Conservation (phyloP, 345 rosid species). For the Trapa incisa region DNA sequence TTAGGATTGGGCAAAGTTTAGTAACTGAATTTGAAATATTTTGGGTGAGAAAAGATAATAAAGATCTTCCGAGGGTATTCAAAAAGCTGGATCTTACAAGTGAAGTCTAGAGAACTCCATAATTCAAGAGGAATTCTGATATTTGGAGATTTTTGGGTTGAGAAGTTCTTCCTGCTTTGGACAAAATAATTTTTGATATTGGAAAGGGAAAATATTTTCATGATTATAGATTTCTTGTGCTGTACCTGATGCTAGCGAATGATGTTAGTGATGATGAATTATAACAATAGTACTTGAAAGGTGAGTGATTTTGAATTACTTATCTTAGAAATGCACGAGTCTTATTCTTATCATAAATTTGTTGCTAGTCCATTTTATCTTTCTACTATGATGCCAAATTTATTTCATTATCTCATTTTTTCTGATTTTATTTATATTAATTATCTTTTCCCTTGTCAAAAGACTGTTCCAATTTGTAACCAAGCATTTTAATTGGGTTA, state of each 20-base stretch:
- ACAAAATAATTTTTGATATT: background rate
- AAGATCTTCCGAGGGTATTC: background rate
- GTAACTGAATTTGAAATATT: background rate
- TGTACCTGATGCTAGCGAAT: background rate
- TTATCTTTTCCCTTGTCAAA: background rate
- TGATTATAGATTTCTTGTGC: background rate
- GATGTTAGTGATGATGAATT: background rate
- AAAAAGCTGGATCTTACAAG: background rate
- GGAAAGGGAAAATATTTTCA: background rate
- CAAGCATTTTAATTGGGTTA: background rate
- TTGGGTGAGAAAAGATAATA: background rate
- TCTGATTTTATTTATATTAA: background rate
- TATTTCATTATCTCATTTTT: background rate
- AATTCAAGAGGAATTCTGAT: background rate
- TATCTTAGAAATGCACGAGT: background rate
- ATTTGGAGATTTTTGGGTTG: background rate
- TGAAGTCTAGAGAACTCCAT: background rate
- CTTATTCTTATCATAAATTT: background rate
- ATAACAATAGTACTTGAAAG: background rate
- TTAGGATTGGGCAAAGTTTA: background rate
- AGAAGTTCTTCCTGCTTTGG: background rate
- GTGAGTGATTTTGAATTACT: background rate
- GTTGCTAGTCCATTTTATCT: background rate
- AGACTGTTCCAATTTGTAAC: background rate
- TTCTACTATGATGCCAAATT: background rate